Percentiles rank a stretch among this genome's conserved stretches.
These are phyloP conservation scores for Sphenostylis stenocarpa DNA, from an alignment of 306 rosid species.

Conservation along the genomic window DNA sequence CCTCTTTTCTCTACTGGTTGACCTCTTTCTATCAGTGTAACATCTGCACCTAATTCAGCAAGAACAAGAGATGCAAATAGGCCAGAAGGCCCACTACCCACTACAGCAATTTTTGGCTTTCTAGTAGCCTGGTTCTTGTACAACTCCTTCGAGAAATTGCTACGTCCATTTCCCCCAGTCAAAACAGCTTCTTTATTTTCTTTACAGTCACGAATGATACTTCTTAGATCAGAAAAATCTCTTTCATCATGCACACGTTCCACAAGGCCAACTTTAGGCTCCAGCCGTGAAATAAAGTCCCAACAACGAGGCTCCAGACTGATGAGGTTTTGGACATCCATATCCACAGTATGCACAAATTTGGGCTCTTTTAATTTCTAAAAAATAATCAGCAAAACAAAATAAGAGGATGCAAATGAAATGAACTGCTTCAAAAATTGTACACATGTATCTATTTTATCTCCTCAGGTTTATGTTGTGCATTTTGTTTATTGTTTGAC, in stretches of 20 bases:
- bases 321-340: slow-evolving; percentile 79
- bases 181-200: slow-evolving; percentile 27
- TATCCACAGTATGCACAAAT: slow-evolving; percentile 85
- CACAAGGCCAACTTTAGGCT: slow-evolving; percentile 82
- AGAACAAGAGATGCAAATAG: slow-evolving; percentile 89
- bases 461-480: slow-evolving; percentile 8
- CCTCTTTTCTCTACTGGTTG: slow-evolving; percentile 96
- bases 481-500: neutral
- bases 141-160: slow-evolving; percentile 37
- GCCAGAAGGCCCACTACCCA: slow-evolving; percentile 96
- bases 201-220: slow-evolving; percentile 54
- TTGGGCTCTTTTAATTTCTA: slow-evolving; percentile 85
- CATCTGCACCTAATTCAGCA: slow-evolving; percentile 90
- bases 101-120: slow-evolving; percentile 80
- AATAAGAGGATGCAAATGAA: slow-evolving; percentile 23
- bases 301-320: slow-evolving; percentile 74
- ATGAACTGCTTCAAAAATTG: neutral
- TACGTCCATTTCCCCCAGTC: slow-evolving; percentile 39
- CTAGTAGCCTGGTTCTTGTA: slow-evolving; percentile 18
- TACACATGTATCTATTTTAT: neutral
- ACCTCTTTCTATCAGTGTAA: slow-evolving; percentile 96
- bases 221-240: slow-evolving; percentile 58
- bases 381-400: slow-evolving; percentile 35
- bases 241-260: slow-evolving; percentile 53
- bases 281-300: slow-evolving; percentile 81